Percentiles rank a stretch among this genome's conserved stretches.
Evolutionary conservation across 2,329 filamentous ascomycete genomes (phyloP).

Genomic region (Aschersonia sp.): DNA sequence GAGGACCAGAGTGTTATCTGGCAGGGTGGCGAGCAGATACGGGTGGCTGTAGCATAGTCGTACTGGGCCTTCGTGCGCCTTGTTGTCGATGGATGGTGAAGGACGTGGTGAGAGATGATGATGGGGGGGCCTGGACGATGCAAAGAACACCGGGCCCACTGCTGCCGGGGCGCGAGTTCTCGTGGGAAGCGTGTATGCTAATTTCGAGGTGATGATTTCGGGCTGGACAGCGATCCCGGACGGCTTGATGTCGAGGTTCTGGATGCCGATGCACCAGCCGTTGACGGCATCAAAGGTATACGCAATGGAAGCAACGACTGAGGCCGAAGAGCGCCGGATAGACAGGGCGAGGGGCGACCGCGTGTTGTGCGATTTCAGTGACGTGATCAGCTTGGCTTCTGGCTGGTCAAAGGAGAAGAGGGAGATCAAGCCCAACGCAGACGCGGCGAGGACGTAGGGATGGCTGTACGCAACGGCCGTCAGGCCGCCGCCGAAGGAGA

Average conservation of each 20-base stretch:
- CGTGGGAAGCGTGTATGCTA: conserved; percentile 21
- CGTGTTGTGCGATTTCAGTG: conserved; percentile 66
- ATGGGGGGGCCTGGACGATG: neutral
- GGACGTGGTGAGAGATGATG: conserved; percentile 3
- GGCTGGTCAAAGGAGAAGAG: conserved; percentile 50
- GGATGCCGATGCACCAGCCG: conserved; percentile 84
- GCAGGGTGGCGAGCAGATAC: conserved; percentile 69
- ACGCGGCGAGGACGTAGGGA: conserved; percentile 70
- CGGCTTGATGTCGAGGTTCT: conserved; percentile 57
- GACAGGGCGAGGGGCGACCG: conserved; percentile 70
- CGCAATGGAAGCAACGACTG: conserved; percentile 68
- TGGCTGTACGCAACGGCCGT: conserved; percentile 56
- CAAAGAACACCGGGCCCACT: conserved; percentile 2
- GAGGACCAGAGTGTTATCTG: conserved; percentile 76
- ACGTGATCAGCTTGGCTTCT: conserved; percentile 45
- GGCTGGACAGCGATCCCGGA: conserved; percentile 9
- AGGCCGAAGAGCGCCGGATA: conserved; percentile 49
- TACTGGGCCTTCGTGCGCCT: conserved; percentile 32
- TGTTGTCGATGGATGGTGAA: neutral
- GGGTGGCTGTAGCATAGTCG: conserved; percentile 63
- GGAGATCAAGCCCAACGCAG: conserved; percentile 56
- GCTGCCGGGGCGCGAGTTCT: conserved; percentile 8
- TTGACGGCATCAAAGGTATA: conserved; percentile 67
- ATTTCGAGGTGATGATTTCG: conserved; percentile 19
- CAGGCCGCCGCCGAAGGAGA: conserved; percentile 41